Evolutionary conservation across 106 monocot genomes (phyloP), one percentile per base, ranked within the genome.

Genomic region (Acorus calamus): DNA sequence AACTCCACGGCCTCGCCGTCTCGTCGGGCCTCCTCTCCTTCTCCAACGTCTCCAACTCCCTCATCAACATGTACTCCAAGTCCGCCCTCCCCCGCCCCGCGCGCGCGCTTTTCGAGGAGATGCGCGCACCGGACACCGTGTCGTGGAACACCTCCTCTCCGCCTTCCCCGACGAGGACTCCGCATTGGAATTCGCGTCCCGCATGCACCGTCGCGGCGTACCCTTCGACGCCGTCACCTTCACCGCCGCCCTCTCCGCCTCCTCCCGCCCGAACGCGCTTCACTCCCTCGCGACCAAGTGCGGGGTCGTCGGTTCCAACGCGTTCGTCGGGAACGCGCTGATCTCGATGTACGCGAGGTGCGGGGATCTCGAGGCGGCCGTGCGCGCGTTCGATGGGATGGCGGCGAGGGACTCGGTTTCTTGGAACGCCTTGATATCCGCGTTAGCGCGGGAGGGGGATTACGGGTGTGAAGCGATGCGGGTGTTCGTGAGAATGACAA

Each of bases 141-240:
- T 96, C 96, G 0, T 96, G 87, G 87, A 96, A 96, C 64, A 87
- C 96, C 62, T 88, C 43, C 82, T 96, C 50, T 83, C 79, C 46
- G 66, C 68, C 8, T 80, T 80, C 51, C 9, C 55, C 7, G 55
- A 53, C 14, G 55, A 60, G 7, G 9, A 46, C 3, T 65, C 65
- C 2, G 90, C 82, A 7, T 57, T 91, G 65, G 49, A 49, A 5
- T 91, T 96, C 57, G 70, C 51, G 0, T 13, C 44, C 28, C 10
- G 43, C 52, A 91, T 96, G 80, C 74, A 65, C 3, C 74, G 52
- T 0, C 13, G 60, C 2, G 87, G 85, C 4, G 80, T 91, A 57
- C 55, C 43, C n/a, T 64, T 76, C 7, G 91, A 91, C 28, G 63
- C 80, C 10, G 80, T 91, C n/a, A 91, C 84, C 47, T 74, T 85